These are phyloP conservation scores for Angophora floribunda DNA, from an alignment of 345 rosid genomes.

Conservation along the genomic window DNA sequence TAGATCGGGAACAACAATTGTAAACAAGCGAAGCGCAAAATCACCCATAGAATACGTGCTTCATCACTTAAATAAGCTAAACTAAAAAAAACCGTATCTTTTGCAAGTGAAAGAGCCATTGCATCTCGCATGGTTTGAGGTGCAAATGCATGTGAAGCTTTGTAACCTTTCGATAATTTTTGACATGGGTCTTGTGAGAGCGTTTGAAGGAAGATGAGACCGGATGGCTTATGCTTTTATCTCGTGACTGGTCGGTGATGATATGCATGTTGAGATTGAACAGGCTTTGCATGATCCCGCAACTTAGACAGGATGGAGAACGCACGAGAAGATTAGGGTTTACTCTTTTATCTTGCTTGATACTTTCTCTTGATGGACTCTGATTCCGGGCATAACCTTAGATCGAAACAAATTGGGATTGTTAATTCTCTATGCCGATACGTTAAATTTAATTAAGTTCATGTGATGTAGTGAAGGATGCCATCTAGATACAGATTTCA, in stretches of 20 bases:
- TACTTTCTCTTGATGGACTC: background rate
- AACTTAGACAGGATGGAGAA: background rate
- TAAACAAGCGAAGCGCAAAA: background rate
- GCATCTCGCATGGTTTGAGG: background rate
- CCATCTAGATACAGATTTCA: background rate
- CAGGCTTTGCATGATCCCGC: background rate
- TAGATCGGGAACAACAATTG: background rate
- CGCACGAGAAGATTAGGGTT: background rate
- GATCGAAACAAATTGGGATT: background rate
- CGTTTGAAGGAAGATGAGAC: background rate
- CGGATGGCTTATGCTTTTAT: background rate
- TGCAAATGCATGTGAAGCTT: background rate
- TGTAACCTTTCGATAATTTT: background rate
- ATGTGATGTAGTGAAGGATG: background rate
- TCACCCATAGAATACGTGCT: background rate
- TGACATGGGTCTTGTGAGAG: background rate
- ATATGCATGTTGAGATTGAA: background rate
- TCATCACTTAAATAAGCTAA: background rate
- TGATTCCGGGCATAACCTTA: background rate
- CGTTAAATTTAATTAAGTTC: background rate
- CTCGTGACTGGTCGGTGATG: background rate
- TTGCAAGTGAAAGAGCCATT: background rate
- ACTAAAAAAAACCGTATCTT: background rate
- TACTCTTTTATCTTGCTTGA: background rate
- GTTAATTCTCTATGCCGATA: background rate